A percentile compares a stretch with the other conserved stretches of the same genome.
These are phyloP conservation scores for Paralagenidium karlingii DNA, from an alignment of 352 stramenopile species.

Conservation along the genomic window DNA sequence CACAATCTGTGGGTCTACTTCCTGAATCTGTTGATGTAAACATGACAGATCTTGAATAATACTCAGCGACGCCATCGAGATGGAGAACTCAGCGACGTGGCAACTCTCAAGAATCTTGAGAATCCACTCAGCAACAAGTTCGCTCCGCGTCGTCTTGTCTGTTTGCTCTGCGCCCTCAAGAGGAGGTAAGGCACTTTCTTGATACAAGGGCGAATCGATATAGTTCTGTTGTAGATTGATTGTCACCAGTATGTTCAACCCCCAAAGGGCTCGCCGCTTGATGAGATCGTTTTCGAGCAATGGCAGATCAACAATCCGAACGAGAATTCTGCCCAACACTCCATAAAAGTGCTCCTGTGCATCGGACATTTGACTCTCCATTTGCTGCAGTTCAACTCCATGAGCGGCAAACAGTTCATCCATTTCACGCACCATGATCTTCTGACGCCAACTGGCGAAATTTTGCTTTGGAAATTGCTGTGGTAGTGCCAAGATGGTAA, in stretches of 20 bases:
- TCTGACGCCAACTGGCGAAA: conserved; percentile 71
- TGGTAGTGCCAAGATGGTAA: conserved; percentile 55
- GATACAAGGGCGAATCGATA: no score
- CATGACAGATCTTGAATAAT: conserved; percentile 73
- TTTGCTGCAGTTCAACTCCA: no score
- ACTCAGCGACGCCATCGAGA: conserved; percentile 63
- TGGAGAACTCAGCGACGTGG: conserved; percentile 51
- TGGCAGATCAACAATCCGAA: conserved; percentile 58
- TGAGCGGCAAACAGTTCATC: no score
- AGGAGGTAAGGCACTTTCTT: no score
- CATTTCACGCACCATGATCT: no score
- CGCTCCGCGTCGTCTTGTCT: background rate
- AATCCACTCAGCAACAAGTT: conserved; percentile 51
- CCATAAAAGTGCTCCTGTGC: conserved; percentile 50
- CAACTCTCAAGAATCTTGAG: conserved; percentile 72
- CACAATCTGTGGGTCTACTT: conserved; percentile 47
- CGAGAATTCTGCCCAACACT: conserved; percentile 57
- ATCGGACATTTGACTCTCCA: conserved; percentile 38
- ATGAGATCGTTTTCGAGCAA: conserved; percentile 67
- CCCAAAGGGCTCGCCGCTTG: conserved; percentile 72
- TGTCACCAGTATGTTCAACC: conserved; percentile 59
- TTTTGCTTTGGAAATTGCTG: conserved; percentile 63
- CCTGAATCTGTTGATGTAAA: conserved; percentile 58
- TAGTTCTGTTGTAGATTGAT: no score
- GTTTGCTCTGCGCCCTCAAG: conserved; percentile 11